Base-by-base conservation (phyloP, 1,284 basidiomycete species). In the Veloboletus limbatus region DNA sequence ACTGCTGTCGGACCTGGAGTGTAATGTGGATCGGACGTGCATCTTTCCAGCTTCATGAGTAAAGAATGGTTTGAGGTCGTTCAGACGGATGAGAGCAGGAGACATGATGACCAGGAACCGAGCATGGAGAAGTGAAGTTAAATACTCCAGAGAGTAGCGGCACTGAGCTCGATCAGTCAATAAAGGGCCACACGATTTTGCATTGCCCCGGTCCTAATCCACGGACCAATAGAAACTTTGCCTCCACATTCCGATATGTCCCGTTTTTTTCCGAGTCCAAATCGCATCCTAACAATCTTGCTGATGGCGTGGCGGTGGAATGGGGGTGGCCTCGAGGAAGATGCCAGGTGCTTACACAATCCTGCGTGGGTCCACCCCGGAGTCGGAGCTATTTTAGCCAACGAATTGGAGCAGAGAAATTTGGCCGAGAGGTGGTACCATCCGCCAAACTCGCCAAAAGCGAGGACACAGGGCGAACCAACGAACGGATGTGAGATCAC, bases 261-360 rank as follows among this genome's bases (percentile, higher is more conserved):
- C 56, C 58, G 60, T 43, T 17, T 37, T 6, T 11, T 24, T 42
- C 58, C 60, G 60, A 37, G 32, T 20, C 26, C 33, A 39, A 32
- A 40, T 51, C 40, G 35, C 48, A 41, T 47, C 45, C 45, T 37
- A 32, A 28, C 26, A 20, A 40, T 25, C 25, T 48, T 26, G 48
- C 14, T 45, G 46, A 39, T 25, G 33, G n/a, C 36, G 58, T 63
- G 60, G 60, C 59, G 21, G 40, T 63, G 58, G 47, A 48, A 42
- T 24, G 45, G 35, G 44, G 56, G 47, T 36, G 11, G 39, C 58
- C 58, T 55, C 46, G 51, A 47, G 58, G 60, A 49, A 49, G 60
- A 48, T 17, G 49, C 45, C 7, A 25, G 3, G n/a, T 26, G 27
- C 47, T 53, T 58, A 60, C 44, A 3, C 38, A 53, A 54, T 30